Conservation (phyloP, 345 rosid species). For the Noccaea caerulescens region DNA sequence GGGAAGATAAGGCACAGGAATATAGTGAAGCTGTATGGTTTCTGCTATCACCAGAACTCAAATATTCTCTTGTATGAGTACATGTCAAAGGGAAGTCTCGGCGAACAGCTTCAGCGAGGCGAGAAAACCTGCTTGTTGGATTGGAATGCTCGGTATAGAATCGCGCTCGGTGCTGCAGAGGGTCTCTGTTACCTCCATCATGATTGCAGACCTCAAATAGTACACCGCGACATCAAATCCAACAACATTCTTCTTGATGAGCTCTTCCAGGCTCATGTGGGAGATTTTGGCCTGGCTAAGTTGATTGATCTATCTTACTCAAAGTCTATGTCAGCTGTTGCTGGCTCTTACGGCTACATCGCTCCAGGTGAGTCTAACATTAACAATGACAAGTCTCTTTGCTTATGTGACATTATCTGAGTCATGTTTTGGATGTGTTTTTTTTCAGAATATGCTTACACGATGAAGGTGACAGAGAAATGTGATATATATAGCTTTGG, state of each 20-base stretch:
- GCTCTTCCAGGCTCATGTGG: constrained; percentile 76
- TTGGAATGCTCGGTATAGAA: constrained; percentile 68
- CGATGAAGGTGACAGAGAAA: constrained; percentile 89
- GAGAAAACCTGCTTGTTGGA: constrained; percentile 49
- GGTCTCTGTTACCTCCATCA: constrained; percentile 80
- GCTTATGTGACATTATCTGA: constrained; percentile 1
- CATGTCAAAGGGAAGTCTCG: constrained; percentile 81
- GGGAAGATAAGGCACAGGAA: constrained; percentile 84
- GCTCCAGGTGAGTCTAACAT: constrained; percentile 65
- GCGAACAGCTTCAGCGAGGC: constrained; percentile 64
- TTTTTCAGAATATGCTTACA: constrained; percentile 80
- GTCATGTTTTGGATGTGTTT: constrained; percentile 6
- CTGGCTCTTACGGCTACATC: constrained; percentile 91
- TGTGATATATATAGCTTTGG: constrained; percentile 89
- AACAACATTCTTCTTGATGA: constrained; percentile 82
- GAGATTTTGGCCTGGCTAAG: constrained; percentile 87
- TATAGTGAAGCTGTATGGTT: constrained; percentile 81
- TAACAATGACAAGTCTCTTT: constrained; percentile 11
- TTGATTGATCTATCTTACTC: constrained; percentile 72
- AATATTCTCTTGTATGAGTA: constrained; percentile 78
- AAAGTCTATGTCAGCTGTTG: constrained; percentile 85
- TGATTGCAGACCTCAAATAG: constrained; percentile 76
- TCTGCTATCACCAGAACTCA: constrained; percentile 71
- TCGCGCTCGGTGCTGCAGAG: constrained; percentile 84
- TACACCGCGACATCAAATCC: constrained; percentile 84